Evolutionary conservation across 345 rosid genomes (phyloP), one percentile per base, ranked within the genome.

Genomic region (Reutealis trisperma): DNA sequence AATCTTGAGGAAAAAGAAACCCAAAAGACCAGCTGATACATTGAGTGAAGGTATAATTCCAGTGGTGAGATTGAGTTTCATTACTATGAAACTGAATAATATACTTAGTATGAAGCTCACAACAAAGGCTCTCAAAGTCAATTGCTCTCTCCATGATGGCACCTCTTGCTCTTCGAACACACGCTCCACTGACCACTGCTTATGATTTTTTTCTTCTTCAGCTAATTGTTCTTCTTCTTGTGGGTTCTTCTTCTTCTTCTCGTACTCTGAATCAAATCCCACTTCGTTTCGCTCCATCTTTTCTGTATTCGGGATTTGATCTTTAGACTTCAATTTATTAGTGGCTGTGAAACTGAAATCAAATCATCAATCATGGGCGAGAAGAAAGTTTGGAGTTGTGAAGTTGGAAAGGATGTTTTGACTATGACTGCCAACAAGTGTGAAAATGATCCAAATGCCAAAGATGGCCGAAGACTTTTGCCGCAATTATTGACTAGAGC

Each of bases 21-120:
- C 77, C 55, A 78, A 37, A 47, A 78, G 81, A 22, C 81, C 81
- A 32, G 81, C 81, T 14, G 81, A 78, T 12, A 78, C 81, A 16
- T 72, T 78, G 52, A 78, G 81, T 1, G 76, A 78, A 13, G 81
- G 81, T 6, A 73, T 59, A 15, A 78, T 78, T n/a, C 81, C 81
- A 49, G 81, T 73, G 0, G 81, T 78, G 10, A 78, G 81, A 61
- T 73, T 78, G 21, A 78, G 81, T 42, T 78, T 78, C 81, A 78
- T 78, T 15, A 78, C 81, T 6, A 78, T 67, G 68, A 78, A 73
- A 41, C 68, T 45, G 73, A 78, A 78, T 15, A 78, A 9, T 37
- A 78, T 30, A 13, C 69, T 67, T 66, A 78, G 7, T 45, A 73
- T 49, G 32, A 73, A 78, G 76, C 81, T 78, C 62, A 78, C 77